These are phyloP conservation scores for Przewalskia tangutica DNA, from an alignment of 257 asterid genomes.

Conservation along the genomic window DNA sequence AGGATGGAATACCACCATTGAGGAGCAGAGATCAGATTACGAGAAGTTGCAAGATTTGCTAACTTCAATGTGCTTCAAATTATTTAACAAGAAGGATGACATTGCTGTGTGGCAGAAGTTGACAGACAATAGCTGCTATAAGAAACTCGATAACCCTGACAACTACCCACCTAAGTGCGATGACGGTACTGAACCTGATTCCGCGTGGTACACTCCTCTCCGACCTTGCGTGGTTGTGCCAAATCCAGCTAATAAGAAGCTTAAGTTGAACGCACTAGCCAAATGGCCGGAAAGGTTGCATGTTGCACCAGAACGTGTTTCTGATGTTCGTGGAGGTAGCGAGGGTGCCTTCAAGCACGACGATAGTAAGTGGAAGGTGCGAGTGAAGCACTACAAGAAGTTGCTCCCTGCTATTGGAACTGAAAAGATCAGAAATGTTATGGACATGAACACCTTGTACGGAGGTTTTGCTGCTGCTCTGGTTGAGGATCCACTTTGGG, in stretches of 20 bases:
- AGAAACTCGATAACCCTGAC: constrained; percentile 67
- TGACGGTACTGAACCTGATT: constrained; percentile 91
- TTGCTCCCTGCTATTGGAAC: constrained; percentile 73
- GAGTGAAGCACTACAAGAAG: constrained; percentile 81
- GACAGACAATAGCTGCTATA: constrained; percentile 58
- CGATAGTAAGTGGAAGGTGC: constrained; percentile 68
- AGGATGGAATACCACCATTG: constrained; percentile 96
- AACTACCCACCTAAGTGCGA: constrained; percentile 77
- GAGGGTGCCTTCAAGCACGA: constrained; percentile 81
- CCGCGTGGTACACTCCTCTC: constrained; percentile 97
- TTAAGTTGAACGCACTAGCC: constrained; percentile 49
- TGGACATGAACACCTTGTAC: constrained; percentile 91
- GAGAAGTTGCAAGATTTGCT: constrained; percentile 77
- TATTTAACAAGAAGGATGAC: constrained; percentile 84
- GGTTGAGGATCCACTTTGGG: constrained; percentile 72
- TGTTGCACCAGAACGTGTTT: constrained; percentile 65
- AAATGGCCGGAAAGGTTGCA: constrained; percentile 85
- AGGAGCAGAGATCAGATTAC: constrained; percentile 73
- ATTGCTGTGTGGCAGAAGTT: constrained; percentile 93
- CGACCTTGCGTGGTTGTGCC: constrained; percentile 84
- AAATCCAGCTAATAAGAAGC: constrained; percentile 39
- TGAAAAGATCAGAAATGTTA: constrained; percentile 75
- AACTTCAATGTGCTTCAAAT: constrained; percentile 81
- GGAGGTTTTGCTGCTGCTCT: constrained; percentile 95
- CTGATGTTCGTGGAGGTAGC: constrained; percentile 73